These are phyloP conservation scores for Tetrahymena elliotti DNA, from an alignment of 73 alveolate genomes.

Conservation along the genomic window DNA sequence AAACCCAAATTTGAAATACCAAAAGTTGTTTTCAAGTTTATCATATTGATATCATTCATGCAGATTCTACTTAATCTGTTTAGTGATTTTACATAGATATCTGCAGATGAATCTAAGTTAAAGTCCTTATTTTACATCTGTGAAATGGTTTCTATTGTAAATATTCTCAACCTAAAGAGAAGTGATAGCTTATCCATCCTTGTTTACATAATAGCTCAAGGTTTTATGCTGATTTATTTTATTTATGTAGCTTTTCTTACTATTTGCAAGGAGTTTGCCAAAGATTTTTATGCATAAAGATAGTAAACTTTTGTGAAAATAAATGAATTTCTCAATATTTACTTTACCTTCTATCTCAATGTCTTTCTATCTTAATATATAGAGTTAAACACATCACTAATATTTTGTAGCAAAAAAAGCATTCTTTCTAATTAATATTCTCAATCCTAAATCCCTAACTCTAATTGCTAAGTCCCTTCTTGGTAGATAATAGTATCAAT, in stretches of 20 bases:
- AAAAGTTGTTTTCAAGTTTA: neutral
- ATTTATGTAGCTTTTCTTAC: neutral
- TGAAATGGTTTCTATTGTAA: neutral
- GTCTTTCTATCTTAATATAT: neutral
- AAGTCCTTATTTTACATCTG: neutral
- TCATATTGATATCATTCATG: neutral
- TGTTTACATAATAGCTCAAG: neutral
- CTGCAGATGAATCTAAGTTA: neutral
- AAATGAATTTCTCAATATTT: neutral
- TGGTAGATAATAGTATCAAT: neutral
- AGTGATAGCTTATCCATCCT: neutral
- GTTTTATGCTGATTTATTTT: neutral
- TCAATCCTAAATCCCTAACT: neutral
- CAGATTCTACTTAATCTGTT: neutral
- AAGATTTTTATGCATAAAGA: neutral
- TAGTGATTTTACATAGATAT: neutral
- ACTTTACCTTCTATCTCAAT: neutral
- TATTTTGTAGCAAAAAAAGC: neutral
- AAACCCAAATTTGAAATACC: neutral
- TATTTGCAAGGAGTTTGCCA: neutral
- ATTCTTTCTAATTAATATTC: neutral
- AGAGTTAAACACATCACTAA: neutral
- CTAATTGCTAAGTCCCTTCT: neutral
- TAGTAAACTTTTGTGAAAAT: neutral
- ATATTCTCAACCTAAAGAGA: neutral